phyloP scores from a whole-genome alignment of 1,284 basidiomycete genomes.

The Takashimella tepidaria region DNA sequence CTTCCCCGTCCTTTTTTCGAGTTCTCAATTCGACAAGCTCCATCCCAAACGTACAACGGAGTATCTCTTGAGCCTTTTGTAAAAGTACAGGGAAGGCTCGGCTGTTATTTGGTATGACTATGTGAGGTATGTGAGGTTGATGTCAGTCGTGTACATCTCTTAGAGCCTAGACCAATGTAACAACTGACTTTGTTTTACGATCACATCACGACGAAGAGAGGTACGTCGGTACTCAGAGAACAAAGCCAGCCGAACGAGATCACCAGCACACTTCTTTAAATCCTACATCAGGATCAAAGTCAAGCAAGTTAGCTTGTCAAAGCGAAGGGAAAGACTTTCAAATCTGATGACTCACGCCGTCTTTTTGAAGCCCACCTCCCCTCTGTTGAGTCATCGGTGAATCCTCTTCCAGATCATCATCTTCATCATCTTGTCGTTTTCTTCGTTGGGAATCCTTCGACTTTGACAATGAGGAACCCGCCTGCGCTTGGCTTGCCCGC shows the following conservation, averaged over 20 bases:
- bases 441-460: background rate
- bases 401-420: background rate
- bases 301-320: background rate
- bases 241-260: constrained; percentile 39
- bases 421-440: background rate
- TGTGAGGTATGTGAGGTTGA: too few relatives aligned
- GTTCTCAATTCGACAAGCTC: constrained; percentile 41
- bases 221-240: constrained; percentile 39
- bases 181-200: constrained; percentile 31
- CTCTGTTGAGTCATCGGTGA: background rate
- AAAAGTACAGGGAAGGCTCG: constrained; percentile 28
- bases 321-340: too few relatives aligned
- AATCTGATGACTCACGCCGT: background rate
- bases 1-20: constrained; percentile 18
- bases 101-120: constrained; percentile 28
- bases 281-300: constrained; percentile 19
- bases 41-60: constrained; percentile 37
- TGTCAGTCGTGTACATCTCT: too few relatives aligned
- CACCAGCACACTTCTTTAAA: constrained; percentile 23
- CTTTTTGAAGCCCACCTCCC: background rate
- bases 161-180: background rate
- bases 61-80: constrained; percentile 25
- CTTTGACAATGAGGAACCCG: background rate
- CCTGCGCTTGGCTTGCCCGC: background rate
- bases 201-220: constrained; percentile 30